Conservation (phyloP, 495 filamentous ascomycete species). For the Friedmanniomyces endolithicus region DNA sequence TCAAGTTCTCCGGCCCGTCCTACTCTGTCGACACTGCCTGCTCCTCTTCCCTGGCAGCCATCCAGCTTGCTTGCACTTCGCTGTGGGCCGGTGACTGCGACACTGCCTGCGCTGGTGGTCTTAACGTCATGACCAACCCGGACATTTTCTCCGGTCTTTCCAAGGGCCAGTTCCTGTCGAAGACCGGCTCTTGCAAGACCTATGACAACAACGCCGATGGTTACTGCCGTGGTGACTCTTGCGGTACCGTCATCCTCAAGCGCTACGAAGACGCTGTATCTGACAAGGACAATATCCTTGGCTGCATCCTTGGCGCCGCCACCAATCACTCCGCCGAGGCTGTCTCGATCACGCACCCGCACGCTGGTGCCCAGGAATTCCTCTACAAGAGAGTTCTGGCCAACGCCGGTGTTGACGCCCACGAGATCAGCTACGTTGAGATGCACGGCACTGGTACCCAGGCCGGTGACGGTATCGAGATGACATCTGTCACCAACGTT, state of each 20-base stretch:
- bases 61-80: constrained; percentile 72
- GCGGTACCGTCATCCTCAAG: constrained; percentile 37
- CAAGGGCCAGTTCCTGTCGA: constrained; percentile 70
- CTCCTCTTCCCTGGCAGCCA: constrained; percentile 70
- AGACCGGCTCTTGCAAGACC: constrained; percentile 62
- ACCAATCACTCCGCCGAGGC: constrained; percentile 35
- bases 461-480: constrained; percentile 35
- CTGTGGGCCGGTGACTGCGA: constrained; percentile 75
- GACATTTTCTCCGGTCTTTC: constrained; percentile 77
- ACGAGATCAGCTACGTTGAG: constrained; percentile 42
- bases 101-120: constrained; percentile 71
- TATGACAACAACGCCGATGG: constrained; percentile 39
- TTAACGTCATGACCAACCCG: constrained; percentile 68
- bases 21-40: constrained; percentile 84
- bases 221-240: constrained; percentile 38
- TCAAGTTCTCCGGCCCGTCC: constrained; percentile 80
- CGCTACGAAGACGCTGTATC: constrained; percentile 38
- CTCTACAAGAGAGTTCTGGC: constrained; percentile 35
- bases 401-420: constrained; percentile 35
- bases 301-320: constrained; percentile 33
- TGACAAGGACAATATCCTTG: constrained; percentile 39
- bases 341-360: constrained; percentile 38
- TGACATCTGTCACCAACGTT: constrained; percentile 45
- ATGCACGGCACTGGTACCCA: constrained; percentile 41
- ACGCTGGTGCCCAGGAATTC: constrained; percentile 37